A percentile compares a stretch with the other conserved stretches of the same genome.
Conservation (phyloP, 345 rosid genomes). For the Orychophragmus violaceus region DNA sequence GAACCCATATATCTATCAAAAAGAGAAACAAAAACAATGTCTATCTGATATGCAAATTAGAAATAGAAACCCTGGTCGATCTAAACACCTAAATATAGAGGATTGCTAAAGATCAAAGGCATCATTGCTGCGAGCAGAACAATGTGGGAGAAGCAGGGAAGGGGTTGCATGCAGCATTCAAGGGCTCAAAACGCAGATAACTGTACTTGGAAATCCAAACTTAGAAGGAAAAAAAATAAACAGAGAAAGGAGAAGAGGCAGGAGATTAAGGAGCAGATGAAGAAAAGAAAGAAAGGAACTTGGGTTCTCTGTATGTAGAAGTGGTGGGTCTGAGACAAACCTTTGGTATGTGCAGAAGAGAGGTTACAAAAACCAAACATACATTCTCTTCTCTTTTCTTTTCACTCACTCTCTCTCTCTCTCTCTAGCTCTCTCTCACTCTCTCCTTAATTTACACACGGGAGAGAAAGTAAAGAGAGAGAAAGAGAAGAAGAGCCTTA, state of each 20-base stretch:
- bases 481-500: constrained; percentile 6
- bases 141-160: neutral
- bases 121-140: neutral
- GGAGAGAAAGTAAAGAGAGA: neutral
- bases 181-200: neutral
- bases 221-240: too few relatives aligned
- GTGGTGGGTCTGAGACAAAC: constrained; percentile 5
- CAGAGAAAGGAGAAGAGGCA: neutral
- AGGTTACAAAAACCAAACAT: constrained; percentile 11
- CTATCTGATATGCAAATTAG: neutral
- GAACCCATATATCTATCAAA: constrained; percentile 11
- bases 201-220: neutral
- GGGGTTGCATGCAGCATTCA: constrained; percentile 20
- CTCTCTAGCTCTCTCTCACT: neutral
- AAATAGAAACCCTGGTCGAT: neutral
- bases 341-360: constrained; percentile 2
- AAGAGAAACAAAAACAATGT: neutral
- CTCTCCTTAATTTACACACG: neutral
- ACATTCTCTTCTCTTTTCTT: constrained; percentile 17
- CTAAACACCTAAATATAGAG: neutral
- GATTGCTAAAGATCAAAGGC: neutral
- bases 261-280: neutral
- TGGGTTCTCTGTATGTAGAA: constrained; percentile 1
- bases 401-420: neutral
- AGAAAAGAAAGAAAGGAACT: neutral